These are phyloP conservation scores for Paramecium pentaurelia DNA, from an alignment of 73 alveolate genomes.

Conservation along the genomic window DNA sequence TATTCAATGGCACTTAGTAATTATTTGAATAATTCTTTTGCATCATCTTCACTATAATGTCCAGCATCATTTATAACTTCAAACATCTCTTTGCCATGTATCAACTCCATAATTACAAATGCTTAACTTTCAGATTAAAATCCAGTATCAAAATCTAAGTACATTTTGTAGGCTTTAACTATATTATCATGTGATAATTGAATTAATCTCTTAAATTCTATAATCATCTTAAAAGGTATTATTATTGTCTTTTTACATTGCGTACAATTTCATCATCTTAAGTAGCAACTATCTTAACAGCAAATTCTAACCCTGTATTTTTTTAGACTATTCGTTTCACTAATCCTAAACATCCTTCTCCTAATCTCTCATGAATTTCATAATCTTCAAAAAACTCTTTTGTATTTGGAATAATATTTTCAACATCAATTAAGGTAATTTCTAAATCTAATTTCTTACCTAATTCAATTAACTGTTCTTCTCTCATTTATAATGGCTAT, in stretches of 20 bases:
- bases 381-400: conserved; percentile 32
- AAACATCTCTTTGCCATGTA: conserved; percentile 60
- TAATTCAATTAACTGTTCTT: not conserved
- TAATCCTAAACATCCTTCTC: conserved; percentile 61
- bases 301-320: not conserved
- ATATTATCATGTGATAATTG: conserved; percentile 53
- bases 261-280: conserved; percentile 59
- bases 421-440: not conserved
- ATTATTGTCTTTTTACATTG: not conserved
- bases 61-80: conserved; percentile 54
- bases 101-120: conserved; percentile 38
- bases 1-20: conserved; percentile 46
- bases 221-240: conserved; percentile 7
- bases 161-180: conserved; percentile 52
- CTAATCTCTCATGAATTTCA: conserved; percentile 52
- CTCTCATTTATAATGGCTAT: not conserved
- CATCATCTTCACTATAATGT: conserved; percentile 53
- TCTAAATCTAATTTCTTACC: conserved; percentile 18
- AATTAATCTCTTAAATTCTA: conserved; percentile 40
- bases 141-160: conserved; percentile 41
- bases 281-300: conserved; percentile 55
- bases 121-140: conserved; percentile 48
- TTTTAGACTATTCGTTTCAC: conserved; percentile 46
- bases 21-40: conserved; percentile 29
- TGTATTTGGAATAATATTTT: not conserved